These are phyloP conservation scores for Tricholoma sp. DNA, from an alignment of 768 basidiomycete genomes.

Conservation along the genomic window DNA sequence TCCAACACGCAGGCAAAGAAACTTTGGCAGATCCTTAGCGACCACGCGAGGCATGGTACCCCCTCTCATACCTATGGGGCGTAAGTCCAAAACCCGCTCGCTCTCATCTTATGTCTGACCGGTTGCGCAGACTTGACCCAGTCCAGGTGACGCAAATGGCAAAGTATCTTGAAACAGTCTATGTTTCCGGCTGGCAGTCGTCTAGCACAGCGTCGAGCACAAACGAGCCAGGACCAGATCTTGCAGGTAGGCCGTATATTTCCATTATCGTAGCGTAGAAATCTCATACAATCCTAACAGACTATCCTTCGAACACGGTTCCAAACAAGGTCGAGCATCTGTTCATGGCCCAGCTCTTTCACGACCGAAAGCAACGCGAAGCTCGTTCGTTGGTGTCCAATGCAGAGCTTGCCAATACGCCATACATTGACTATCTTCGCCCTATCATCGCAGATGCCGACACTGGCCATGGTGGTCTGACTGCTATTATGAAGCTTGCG, in stretches of 20 bases:
- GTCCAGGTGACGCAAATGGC: slow-evolving; percentile 99
- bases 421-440: slow-evolving; percentile 82
- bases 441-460: slow-evolving; percentile 97
- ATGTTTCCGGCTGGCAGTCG: slow-evolving; percentile 95
- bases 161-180: slow-evolving; percentile 96
- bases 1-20: slow-evolving; percentile 85
- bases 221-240: slow-evolving; percentile 97
- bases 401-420: slow-evolving; percentile 63
- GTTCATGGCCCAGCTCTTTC: slow-evolving; percentile 98
- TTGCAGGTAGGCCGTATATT: slow-evolving; percentile 63
- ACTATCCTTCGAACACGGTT: slow-evolving; percentile 98
- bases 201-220: slow-evolving; percentile 91
- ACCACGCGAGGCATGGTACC: slow-evolving; percentile 72
- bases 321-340: slow-evolving; percentile 98
- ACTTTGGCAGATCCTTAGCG: slow-evolving; percentile 66
- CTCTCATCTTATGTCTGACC: not conserved
- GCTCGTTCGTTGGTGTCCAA: slow-evolving; percentile 66
- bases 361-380: slow-evolving; percentile 95
- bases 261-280: not conserved
- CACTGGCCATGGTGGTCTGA: slow-evolving; percentile 95
- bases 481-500: slow-evolving; percentile 97
- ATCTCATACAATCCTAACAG: slow-evolving; percentile 31
- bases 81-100: slow-evolving; percentile 47
- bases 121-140: slow-evolving; percentile 75
- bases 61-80: slow-evolving; percentile 97